Base-by-base conservation (phyloP, 2,329 filamentous ascomycete genomes). In the Alternaria longipes region DNA sequence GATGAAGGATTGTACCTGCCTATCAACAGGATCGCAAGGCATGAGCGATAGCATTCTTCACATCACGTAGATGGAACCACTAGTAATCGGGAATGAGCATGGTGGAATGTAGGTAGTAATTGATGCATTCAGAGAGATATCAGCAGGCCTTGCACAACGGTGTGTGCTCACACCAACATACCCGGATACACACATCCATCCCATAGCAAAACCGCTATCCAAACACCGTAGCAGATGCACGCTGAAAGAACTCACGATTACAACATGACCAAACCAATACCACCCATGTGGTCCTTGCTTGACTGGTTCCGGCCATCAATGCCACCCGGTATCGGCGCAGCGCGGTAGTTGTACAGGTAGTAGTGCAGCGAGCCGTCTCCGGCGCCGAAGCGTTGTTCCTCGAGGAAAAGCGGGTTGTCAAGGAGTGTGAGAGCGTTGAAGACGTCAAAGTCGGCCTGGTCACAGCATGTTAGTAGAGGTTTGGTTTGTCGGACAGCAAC, bases 321-420 rank as follows among this genome's bases (percentile, higher is more conserved):
- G 22, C 95, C 95, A 50, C 95, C 94, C 0, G 88, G 83, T 72
- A 99, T 91, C n/a, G 90, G 89, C 62, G 91, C 89, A 12, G 93
- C 92, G 59, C 93, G 89, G 84, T 97, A 99, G 81, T 99, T 99
- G 86, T 96, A 99, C 32, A 99, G 84, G 80, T 99, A 99, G 82
- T 94, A 99, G 80, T 99, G 93, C 71, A 99, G 84, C 78, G 95
- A 93, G 47, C 95, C 95, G 78, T 99, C 95, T 32, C 95, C 95
- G 5, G 91, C 90, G 45, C 94, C 95, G 73, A 97, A 99, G 80
- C 97, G 97, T 75, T 97, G 92, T 69, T 97, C 86, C 76, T 94
- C 90, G 6, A 99, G 85, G 86, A 99, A 98, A 20, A 98, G 85
- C 0, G 89, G 91, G 79, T 99, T 99, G 80, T 99, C 94, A 81